Evolutionary conservation across 768 basidiomycete species (phyloP), one percentile per base, ranked within the genome.

Genomic region (Trametes villosa): DNA sequence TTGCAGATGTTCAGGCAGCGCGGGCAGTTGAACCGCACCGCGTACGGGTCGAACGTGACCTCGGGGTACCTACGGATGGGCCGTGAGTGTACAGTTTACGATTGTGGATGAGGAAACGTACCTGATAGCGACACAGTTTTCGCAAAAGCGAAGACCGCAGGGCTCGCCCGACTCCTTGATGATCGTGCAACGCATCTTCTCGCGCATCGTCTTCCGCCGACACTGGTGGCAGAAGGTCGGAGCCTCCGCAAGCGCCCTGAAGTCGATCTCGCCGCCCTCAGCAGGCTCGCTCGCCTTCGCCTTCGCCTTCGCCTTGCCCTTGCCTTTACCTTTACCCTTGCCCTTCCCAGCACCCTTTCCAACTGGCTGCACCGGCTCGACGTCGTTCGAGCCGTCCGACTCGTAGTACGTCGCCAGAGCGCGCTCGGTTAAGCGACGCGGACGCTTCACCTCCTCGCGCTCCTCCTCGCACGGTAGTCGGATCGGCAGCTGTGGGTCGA

Each of bases 1-100:
- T 79, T 83, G 69, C 85, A 86, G 12, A 62, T 77, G 12, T 72
- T 65, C 3, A 67, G 65, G 65, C 84, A 86, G 15, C 26, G 63
- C 0, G 85, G 85, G 63, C 85, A 86, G 24, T 65, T 55, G 52
- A 78, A 80, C 6, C 41, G 29, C 1, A 46, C 40, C n/a, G 61
- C 63, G 20, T 49, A 67, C 33, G 66, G 45, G 31, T 77, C 70
- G 58, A 80, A 80, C 27, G 68, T 68, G 57, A 78, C 55, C 18
- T 77, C 72, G 1, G 77, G 75, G 53, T 80, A 80, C 62, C 79
- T 80, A 42, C 18, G 13, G 34, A 22, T 24, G 4, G 9, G 29
- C 18, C 4, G 17, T n/a, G 12, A 15, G 48, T 64, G 34, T 20
- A 22, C 13, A 13, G 29, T 29, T n/a, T 4, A 17, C 24, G 24